Evolutionary conservation across 805 yeast species (phyloP).

Genomic region (Kodamaea fukazawae): DNA sequence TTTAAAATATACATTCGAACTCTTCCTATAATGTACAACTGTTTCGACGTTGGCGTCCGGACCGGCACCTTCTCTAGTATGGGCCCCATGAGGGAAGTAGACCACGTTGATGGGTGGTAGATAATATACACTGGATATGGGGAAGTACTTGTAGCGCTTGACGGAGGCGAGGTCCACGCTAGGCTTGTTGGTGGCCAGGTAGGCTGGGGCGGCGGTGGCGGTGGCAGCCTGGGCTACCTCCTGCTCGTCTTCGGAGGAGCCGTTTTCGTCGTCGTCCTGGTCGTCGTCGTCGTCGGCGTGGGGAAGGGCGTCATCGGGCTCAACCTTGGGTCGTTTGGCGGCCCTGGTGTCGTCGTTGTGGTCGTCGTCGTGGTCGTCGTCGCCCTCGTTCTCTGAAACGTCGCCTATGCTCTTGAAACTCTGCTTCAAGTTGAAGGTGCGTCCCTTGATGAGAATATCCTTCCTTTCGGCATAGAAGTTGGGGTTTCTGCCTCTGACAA

Average conservation of each 20-base stretch:
- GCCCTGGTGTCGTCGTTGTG: not conserved
- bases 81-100: constrained; percentile 54
- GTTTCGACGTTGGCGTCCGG: not conserved
- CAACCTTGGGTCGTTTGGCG: not conserved
- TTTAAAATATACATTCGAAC: constrained; percentile 17
- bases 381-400: constrained; percentile 8
- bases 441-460: constrained; percentile 41
- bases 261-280: constrained; percentile 3
- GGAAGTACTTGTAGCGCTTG: constrained; percentile 46
- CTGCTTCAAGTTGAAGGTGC: constrained; percentile 9
- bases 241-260: constrained; percentile 8
- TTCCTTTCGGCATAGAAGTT: constrained; percentile 55
- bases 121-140: constrained; percentile 49
- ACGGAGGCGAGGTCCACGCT: constrained; percentile 11
- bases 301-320: not conserved
- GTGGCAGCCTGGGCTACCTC: constrained; percentile 1
- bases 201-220: constrained; percentile 4
- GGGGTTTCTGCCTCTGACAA: constrained; percentile 61
- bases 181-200: constrained; percentile 4
- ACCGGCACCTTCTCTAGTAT: constrained; percentile 25
- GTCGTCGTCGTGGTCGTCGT: constrained; percentile 9
- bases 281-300: constrained; percentile 6
- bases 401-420: constrained; percentile 14
- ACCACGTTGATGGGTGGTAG: constrained; percentile 55
- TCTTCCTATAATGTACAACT: constrained; percentile 13